Base-by-base conservation (phyloP, 2,329 filamentous ascomycete genomes). In the Monilinia fructicola region DNA sequence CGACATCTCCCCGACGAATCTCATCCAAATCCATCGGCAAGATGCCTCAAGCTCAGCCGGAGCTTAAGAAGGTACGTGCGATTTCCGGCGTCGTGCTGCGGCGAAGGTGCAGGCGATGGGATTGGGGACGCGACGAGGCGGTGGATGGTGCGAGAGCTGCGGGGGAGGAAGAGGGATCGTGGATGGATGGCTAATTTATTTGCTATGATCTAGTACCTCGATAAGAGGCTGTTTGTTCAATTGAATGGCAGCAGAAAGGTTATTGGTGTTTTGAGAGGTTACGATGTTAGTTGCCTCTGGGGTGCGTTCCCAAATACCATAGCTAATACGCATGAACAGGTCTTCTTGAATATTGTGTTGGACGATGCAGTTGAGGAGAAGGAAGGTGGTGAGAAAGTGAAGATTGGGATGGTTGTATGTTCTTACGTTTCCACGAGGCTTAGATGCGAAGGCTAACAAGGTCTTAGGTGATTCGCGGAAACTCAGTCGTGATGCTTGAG, bases 11-110 rank as follows among this genome's bases (percentile, higher is more conserved):
- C 58, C 52, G 68, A 67, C 52, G 35, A 64, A 38, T 40, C 50
- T 58, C 31, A 60, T 31, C 26, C 53, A 65, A 72, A 68, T 31
- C 59, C 67, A 67, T 66, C 56, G 61, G 72, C 73, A 77, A 84
- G 73, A 99, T 99, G 95, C 92, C 95, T 82, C 94, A 96, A 88
- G 93, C 95, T 78, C 95, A 98, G 82, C 95, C 95, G 75, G 96
- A 99, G 83, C 87, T 99, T 71, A 99, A 98, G 83, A 99, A 98
- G 88, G 95, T 96, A 81, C 67, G 77, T 77, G 55, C 44, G 64
- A 63, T 59, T 66, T 52, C 52, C n/a, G 28, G 5, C 2, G 16
- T 26, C 16, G 4, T 18, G 42, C 16, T 23, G 23, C 2, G 16
- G 42, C n/a, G 21, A 10, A 4, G 52, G 4, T 26, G 4, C 14